These are phyloP conservation scores for Candida dajiaensis DNA, from an alignment of 805 yeast species.

Conservation along the genomic window DNA sequence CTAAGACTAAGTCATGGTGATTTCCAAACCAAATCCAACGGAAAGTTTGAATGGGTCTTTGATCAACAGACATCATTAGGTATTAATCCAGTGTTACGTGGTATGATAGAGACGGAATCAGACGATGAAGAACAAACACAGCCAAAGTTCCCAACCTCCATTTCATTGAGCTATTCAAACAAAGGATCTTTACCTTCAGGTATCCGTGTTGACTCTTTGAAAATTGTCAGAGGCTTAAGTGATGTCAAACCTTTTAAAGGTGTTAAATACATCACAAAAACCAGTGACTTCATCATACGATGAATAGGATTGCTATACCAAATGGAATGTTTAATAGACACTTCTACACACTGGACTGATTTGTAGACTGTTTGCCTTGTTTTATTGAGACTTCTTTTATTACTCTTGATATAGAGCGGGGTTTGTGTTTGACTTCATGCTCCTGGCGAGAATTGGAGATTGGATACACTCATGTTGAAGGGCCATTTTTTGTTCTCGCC, in stretches of 20 bases:
- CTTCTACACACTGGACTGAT: too few species aligned
- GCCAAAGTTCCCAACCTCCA: slow-evolving; percentile 34
- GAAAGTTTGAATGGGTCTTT: slow-evolving; percentile 64
- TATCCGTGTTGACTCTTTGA: slow-evolving; percentile 57
- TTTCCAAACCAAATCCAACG: slow-evolving; percentile 46
- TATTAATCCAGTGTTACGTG: slow-evolving; percentile 61
- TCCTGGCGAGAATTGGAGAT: too few species aligned
- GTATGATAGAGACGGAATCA: slow-evolving; percentile 35
- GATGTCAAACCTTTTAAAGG: slow-evolving; percentile 84
- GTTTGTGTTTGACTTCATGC: too few species aligned
- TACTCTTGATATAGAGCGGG: too few species aligned
- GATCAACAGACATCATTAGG: slow-evolving; percentile 57
- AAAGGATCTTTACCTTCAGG: slow-evolving; percentile 77
- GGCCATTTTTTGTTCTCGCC: too few species aligned
- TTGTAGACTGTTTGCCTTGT: too few species aligned
- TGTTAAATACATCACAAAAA: slow-evolving; percentile 68
- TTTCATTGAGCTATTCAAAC: slow-evolving; percentile 47
- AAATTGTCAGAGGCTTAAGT: slow-evolving; percentile 52
- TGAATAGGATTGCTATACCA: too few species aligned
- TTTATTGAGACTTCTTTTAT: too few species aligned
- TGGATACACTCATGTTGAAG: too few species aligned
- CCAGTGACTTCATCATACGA: slow-evolving; percentile 43
- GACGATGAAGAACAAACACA: slow-evolving; percentile 5
- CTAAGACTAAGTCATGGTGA: slow-evolving; percentile 75
- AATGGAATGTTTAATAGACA: too few species aligned